Evolutionary conservation across 1,139 yeast species (phyloP).

Genomic region (Candida pseudoviswanathii): DNA sequence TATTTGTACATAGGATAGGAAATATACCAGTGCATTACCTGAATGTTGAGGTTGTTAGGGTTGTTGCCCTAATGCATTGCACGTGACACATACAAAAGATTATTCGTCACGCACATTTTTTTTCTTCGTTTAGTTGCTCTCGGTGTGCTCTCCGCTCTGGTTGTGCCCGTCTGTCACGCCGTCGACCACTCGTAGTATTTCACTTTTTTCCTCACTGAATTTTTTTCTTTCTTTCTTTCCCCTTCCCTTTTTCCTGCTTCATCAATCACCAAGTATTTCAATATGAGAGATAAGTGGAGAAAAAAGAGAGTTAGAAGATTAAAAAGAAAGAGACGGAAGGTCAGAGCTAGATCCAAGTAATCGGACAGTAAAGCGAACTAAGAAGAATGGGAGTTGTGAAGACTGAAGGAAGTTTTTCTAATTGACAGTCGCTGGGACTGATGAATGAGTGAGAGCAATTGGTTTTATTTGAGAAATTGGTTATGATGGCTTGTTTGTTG

Average conservation of each 20-base stretch:
- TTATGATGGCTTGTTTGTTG: background rate
- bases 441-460: too few species aligned
- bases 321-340: conserved; percentile 99
- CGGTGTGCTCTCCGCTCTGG: too few species aligned
- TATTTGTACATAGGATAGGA: background rate
- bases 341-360: conserved; percentile 98
- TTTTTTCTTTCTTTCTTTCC: background rate
- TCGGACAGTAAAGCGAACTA: conserved; percentile 49
- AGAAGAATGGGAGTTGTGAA: background rate
- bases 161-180: background rate
- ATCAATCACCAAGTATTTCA: conserved; percentile 35
- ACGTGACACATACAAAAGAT: background rate
- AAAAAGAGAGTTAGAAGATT: conserved; percentile 99
- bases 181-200: background rate
- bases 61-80: background rate
- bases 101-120: background rate
- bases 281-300: conserved; percentile 95
- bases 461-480: background rate
- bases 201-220: background rate
- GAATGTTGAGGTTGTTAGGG: too few species aligned
- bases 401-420: background rate
- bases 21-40: too few species aligned
- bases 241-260: conserved; percentile 13
- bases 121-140: too few species aligned
- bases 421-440: too few species aligned